Percentiles rank a stretch among this genome's conserved stretches.
Conservation (phyloP, 2,329 filamentous ascomycete species). For the Cladobotryum mycophilum region DNA sequence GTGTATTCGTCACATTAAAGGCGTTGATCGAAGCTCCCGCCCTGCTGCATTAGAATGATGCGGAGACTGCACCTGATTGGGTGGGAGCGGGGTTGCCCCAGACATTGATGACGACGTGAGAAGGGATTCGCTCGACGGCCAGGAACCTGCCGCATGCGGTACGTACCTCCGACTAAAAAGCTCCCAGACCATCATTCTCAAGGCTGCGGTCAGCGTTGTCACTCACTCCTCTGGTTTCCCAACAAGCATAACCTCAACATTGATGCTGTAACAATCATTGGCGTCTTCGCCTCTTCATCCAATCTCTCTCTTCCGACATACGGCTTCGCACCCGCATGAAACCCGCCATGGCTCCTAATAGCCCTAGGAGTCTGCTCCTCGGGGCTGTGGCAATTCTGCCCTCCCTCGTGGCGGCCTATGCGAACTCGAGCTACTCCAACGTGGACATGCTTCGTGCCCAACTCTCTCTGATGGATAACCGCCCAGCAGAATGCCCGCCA, state of each 20-base stretch:
- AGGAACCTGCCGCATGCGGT: conserved; percentile 8
- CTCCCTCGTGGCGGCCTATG: conserved; percentile 32
- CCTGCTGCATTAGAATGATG: not conserved
- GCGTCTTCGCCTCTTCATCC: not conserved
- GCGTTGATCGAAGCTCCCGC: conserved; percentile 4
- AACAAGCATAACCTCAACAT: not conserved
- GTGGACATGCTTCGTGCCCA: conserved; percentile 57
- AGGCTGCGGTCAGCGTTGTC: not conserved
- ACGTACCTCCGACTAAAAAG: conserved; percentile 3
- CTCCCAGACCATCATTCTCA: not conserved
- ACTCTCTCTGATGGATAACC: conserved; percentile 64
- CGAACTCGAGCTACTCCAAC: conserved; percentile 54
- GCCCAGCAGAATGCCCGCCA: conserved; percentile 72
- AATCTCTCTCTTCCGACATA: conserved; percentile 4
- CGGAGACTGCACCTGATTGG: not conserved
- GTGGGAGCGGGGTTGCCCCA: conserved; percentile 8
- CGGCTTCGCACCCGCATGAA: conserved; percentile 14
- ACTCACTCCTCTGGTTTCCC: not conserved
- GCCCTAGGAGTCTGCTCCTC: conserved; percentile 32
- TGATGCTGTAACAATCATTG: not conserved
- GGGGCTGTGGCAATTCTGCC: conserved; percentile 36
- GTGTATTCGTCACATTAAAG: conserved; percentile 1
- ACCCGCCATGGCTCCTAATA: conserved; percentile 34
- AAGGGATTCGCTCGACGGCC: not conserved
- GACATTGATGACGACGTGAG: conserved; percentile 10